Evolutionary conservation across 2,329 filamentous ascomycete species (phyloP).

Genomic region (Hymenoscyphus scutula): DNA sequence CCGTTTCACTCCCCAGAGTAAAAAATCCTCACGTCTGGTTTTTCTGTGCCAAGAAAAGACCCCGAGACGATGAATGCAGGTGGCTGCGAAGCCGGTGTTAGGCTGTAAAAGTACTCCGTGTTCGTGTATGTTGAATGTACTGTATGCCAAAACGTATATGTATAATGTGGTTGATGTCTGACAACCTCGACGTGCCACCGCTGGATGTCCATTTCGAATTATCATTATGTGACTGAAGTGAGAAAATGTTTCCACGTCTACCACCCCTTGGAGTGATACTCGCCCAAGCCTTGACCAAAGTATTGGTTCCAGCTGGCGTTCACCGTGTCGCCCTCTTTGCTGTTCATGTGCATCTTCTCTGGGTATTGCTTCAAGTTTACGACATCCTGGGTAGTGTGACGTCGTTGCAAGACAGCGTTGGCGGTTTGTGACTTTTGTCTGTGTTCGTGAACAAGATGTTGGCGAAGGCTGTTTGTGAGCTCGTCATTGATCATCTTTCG

Average conservation of each 20-base stretch:
- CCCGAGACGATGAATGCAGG: conserved; percentile 32
- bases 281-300: conserved; percentile 74
- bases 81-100: conserved; percentile 34
- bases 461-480: conserved; percentile 86
- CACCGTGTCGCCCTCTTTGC: conserved; percentile 52
- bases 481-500: conserved; percentile 96
- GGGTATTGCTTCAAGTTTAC: conserved; percentile 84
- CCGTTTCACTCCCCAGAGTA: conserved; percentile 14
- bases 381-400: conserved; percentile 88
- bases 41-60: conserved; percentile 28
- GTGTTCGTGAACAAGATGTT: conserved; percentile 90
- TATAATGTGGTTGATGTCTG: conserved; percentile 23
- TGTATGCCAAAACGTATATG: conserved; percentile 30
- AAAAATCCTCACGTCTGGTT: conserved; percentile 24
- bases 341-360: conserved; percentile 59
- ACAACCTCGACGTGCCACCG: conserved; percentile 24
- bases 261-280: conserved; percentile 86
- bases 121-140: conserved; percentile 20
- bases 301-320: conserved; percentile 84
- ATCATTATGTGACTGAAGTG: conserved; percentile 30
- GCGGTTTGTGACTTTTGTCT: conserved; percentile 90
- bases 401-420: conserved; percentile 83
- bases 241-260: conserved; percentile 41
- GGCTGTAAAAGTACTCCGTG: conserved; percentile 24
- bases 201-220: conserved; percentile 18